Base-by-base conservation (phyloP, 2,329 filamentous ascomycete genomes). In the Microcyclospora pomicola region DNA sequence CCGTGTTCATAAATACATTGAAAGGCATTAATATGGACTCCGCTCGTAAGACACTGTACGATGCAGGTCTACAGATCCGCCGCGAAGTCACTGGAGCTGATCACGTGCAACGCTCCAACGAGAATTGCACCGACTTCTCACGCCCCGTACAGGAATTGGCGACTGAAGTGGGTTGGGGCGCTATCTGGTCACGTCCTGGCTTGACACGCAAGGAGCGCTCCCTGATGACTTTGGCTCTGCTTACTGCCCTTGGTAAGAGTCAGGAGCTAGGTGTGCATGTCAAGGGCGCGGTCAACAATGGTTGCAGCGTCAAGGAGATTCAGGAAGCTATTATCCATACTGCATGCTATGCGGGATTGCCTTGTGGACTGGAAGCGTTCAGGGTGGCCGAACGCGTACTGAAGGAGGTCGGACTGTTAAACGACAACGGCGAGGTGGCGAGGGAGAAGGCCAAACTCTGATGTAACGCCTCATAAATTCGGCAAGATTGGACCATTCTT, bases 221-320 rank as follows among this genome's bases (percentile, higher is more conserved):
- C 13, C 15, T 40, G 19, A 14, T 35, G 12, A 40, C 12, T 31
- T 31, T 40, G 6, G 38, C 33, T 13, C 35, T 40, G 33, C 16
- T 40, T 15, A 40, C 34, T n/a, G 38, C 38, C n/a, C 9, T 40
- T 16, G 34, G 34, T 5, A 40, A 36, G n/a, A 16, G 15, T 5
- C 13, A 31, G 3, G 38, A 40, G 19, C 14, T 40, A 9, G 38
- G 38, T 28, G 38, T 40, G 15, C 38, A 40, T 36, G 34, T 36
- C 6, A 31, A 27, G n/a, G 38, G 38, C 9, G 38, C 38, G 15
- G 19, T 40, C 15, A 35, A 31, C 11, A 40, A 40, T 19, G 38
- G 38, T 7, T 32, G 27, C 9, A 36, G 12, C 7, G 9, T 35
- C 13, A n/a, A 35, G 7, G 38, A 40, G 34, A 36, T 40, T 6